phyloP scores from a whole-genome alignment of 768 basidiomycete species.

The Suillus occidentalis region DNA sequence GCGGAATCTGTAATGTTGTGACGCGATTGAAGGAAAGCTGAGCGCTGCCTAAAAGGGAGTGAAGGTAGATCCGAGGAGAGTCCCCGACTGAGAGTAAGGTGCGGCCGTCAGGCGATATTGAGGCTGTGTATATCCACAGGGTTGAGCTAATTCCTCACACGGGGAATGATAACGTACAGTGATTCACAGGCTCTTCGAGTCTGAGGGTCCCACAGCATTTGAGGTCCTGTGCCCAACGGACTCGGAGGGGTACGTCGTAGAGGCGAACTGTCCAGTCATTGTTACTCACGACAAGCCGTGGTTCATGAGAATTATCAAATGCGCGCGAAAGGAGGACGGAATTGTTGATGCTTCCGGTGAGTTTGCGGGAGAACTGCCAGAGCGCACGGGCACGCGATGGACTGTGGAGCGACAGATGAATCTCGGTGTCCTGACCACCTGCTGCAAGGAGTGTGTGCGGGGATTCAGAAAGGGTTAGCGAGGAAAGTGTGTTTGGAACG shows the following conservation, averaged over 20 bases:
- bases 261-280: conserved; percentile 84
- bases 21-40: conserved; percentile 64
- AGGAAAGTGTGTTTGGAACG: conserved; percentile 62
- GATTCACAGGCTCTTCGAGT: conserved; percentile 75
- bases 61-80: conserved; percentile 81
- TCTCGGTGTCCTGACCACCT: conserved; percentile 72
- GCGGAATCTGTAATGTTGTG: conserved; percentile 63
- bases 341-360: conserved; percentile 79
- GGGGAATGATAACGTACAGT: conserved; percentile 52
- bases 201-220: conserved; percentile 52
- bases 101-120: conserved; percentile 85
- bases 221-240: conserved; percentile 44
- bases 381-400: conserved; percentile 22
- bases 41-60: conserved; percentile 69
- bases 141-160: conserved; percentile 8
- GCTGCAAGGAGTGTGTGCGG: conserved; percentile 64
- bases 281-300: conserved; percentile 79
- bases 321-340: conserved; percentile 63
- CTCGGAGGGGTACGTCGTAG: conserved; percentile 62
- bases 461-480: conserved; percentile 46
- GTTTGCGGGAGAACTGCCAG: conserved; percentile 58
- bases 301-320: conserved; percentile 66
- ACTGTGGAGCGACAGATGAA: conserved; percentile 58
- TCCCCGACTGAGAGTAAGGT: conserved; percentile 91
- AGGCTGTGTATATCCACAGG: conserved; percentile 49